These are phyloP conservation scores for Geranium brycei DNA, from an alignment of 345 rosid species.

Conservation along the genomic window DNA sequence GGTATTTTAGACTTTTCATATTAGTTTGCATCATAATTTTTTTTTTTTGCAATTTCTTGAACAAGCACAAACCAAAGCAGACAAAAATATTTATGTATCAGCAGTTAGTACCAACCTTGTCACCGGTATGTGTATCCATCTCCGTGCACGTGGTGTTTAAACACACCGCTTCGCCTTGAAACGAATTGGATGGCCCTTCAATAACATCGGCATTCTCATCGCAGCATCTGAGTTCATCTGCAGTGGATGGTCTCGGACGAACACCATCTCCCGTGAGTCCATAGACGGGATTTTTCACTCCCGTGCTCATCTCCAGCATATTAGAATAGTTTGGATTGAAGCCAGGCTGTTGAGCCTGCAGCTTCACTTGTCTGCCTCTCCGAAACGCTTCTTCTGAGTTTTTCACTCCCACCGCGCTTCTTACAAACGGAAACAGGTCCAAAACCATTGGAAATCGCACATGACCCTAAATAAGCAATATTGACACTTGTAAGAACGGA, in stretches of 20 bases:
- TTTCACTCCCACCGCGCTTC: slow-evolving; percentile 16
- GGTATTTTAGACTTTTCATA: too few relatives aligned
- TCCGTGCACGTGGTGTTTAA: slow-evolving; percentile 4
- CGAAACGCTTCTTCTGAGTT: slow-evolving; percentile 12
- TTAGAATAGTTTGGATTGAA: slow-evolving; percentile 10
- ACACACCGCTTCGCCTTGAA: slow-evolving; percentile 1
- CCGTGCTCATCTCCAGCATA: slow-evolving; percentile 9
- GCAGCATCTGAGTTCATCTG: slow-evolving; percentile 7
- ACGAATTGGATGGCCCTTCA: slow-evolving; percentile 10
- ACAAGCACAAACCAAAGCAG: too few relatives aligned
- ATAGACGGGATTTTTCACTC: slow-evolving; percentile 11
- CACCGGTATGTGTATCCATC: slow-evolving; percentile 8
- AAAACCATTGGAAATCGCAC: slow-evolving; percentile 41
- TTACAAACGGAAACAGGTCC: slow-evolving; percentile 37
- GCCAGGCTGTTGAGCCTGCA: slow-evolving; percentile 19
- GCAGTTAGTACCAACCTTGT: slow-evolving; percentile 20
- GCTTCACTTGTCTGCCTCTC: slow-evolving; percentile 16
- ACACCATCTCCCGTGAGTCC: slow-evolving; percentile 10
- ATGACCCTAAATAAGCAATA: slow-evolving; percentile 35
- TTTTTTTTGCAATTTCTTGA: too few relatives aligned
- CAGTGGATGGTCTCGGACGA: slow-evolving; percentile 8
- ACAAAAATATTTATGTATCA: too few relatives aligned
- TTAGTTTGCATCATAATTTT: too few relatives aligned
- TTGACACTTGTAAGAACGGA: neutral
- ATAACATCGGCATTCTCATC: slow-evolving; percentile 2